Conservation (phyloP, 345 rosid species). For the Populus pruinosa region DNA sequence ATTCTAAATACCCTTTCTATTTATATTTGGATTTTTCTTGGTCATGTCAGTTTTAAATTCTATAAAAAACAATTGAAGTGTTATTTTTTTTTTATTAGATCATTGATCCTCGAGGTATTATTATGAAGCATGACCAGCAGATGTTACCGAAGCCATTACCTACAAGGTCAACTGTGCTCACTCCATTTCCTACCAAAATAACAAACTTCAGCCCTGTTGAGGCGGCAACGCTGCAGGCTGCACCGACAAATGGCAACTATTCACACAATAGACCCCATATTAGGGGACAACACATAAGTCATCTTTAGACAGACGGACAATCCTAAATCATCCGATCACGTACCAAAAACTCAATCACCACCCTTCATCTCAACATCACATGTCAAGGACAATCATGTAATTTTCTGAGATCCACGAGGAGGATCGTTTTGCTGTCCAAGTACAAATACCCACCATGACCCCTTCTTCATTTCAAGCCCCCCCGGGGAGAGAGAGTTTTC, state of each 20-base stretch:
- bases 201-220: not conserved
- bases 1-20: too few species aligned
- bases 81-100: too few species aligned
- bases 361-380: not conserved
- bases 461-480: slow-evolving; percentile 3
- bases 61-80: too few species aligned
- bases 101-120: too few species aligned
- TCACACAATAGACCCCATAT: not conserved
- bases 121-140: too few species aligned
- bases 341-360: not conserved
- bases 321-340: slow-evolving; percentile 15
- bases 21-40: too few species aligned
- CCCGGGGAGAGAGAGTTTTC: too few species aligned
- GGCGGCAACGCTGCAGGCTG: slow-evolving; percentile 14
- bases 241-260: slow-evolving; percentile 18
- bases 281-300: slow-evolving; percentile 13
- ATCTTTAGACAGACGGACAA: slow-evolving; percentile 8
- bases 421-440: not conserved
- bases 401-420: not conserved
- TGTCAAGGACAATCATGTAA: too few species aligned
- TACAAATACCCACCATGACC: slow-evolving; percentile 8
- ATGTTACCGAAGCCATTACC: too few species aligned
- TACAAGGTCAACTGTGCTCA: too few species aligned
- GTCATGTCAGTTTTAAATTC: too few species aligned
- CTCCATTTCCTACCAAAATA: not conserved